A percentile compares a stretch with the other conserved stretches of the same genome.
These are phyloP conservation scores for Eucalyptus leucophloia DNA, from an alignment of 345 rosid species.

Conservation along the genomic window DNA sequence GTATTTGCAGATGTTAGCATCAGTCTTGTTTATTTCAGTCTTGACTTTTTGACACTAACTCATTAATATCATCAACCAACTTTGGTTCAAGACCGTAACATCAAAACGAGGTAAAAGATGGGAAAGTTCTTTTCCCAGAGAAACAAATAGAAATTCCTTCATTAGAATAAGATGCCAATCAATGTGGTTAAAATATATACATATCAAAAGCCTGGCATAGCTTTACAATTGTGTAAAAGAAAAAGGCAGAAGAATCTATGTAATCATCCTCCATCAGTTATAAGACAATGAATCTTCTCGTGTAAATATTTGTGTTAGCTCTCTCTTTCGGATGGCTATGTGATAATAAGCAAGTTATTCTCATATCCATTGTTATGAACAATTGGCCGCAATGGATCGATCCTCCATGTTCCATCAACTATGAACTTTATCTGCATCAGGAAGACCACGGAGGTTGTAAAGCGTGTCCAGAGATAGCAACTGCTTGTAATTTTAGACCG, in stretches of 20 bases:
- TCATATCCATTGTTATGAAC: slow-evolving; percentile 45
- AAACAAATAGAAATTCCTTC: neutral
- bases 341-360: slow-evolving; percentile 68
- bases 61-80: neutral
- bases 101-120: neutral
- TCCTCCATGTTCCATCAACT: slow-evolving; percentile 91
- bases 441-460: neutral
- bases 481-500: neutral
- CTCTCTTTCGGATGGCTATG: neutral
- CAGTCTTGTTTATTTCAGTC: neutral
- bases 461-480: neutral
- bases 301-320: neutral
- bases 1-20: neutral
- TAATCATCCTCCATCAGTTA: neutral
- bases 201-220: neutral
- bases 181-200: neutral
- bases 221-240: neutral
- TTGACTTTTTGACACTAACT: neutral
- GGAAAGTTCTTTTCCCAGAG: neutral
- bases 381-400: slow-evolving; percentile 86
- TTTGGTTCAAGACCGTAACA: neutral
- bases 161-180: neutral
- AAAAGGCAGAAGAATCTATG: neutral
- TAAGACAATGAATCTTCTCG: neutral
- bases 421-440: slow-evolving; percentile 70